Evolutionary conservation across 768 basidiomycete genomes (phyloP).

Genomic region (Amanita brunnescens): DNA sequence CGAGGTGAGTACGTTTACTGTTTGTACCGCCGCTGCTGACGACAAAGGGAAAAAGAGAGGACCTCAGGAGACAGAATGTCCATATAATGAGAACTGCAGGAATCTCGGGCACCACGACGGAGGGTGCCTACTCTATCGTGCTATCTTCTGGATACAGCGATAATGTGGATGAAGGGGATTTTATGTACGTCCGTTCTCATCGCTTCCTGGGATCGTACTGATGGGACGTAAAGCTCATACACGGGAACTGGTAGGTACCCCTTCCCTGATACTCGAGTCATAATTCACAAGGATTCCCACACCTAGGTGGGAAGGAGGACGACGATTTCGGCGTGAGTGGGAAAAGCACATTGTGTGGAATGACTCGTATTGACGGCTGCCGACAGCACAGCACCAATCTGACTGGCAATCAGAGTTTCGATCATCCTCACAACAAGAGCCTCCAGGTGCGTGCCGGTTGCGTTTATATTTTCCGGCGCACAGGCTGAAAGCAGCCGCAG

Average conservation of each 20-base stretch:
- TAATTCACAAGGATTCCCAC: background rate
- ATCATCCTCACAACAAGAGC: constrained; percentile 25
- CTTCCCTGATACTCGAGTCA: background rate
- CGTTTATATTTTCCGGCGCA: background rate
- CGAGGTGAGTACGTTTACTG: background rate
- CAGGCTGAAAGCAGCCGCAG: constrained; percentile 11
- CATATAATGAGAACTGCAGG: constrained; percentile 25
- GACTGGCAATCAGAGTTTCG: constrained; percentile 27
- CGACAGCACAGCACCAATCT: constrained; percentile 5
- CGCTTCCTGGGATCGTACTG: background rate
- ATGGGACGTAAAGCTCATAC: constrained; percentile 21
- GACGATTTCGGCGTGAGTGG: constrained; percentile 9
- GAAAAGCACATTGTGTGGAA: background rate
- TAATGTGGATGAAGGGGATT: constrained; percentile 29
- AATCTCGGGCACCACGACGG: constrained; percentile 21
- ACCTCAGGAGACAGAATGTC: constrained; percentile 17
- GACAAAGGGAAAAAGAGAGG: constrained; percentile 14
- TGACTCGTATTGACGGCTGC: background rate
- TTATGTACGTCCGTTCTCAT: constrained; percentile 22
- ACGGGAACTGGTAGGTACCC: constrained; percentile 29
- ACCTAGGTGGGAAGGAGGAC: background rate
- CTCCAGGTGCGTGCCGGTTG: constrained; percentile 22
- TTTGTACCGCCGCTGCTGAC: background rate
- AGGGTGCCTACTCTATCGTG: constrained; percentile 33
- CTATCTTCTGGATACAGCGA: constrained; percentile 33